Conservation (phyloP, 1,139 yeast species). For the Protomyces inouyei region DNA sequence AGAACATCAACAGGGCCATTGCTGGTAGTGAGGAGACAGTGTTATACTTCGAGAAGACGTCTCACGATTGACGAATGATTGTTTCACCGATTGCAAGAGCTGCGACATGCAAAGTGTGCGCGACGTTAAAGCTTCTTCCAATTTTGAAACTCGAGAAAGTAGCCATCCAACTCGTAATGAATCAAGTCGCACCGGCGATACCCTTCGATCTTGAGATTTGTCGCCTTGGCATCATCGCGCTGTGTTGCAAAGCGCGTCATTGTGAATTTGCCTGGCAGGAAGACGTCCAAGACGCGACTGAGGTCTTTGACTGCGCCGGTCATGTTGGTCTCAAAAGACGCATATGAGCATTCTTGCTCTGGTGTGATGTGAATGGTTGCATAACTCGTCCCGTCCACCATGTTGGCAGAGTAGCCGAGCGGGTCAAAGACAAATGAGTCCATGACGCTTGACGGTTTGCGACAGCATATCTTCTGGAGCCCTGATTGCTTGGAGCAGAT, state of each 20-base stretch:
- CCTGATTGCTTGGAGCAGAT: slow-evolving; percentile 60
- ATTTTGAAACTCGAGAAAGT: slow-evolving; percentile 45
- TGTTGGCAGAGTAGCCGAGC: slow-evolving; percentile 90
- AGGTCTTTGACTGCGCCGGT: slow-evolving; percentile 44
- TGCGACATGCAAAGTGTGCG: too few relatives aligned
- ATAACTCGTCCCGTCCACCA: slow-evolving; percentile 52
- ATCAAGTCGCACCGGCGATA: slow-evolving; percentile 65
- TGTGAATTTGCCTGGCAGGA: slow-evolving; percentile 73
- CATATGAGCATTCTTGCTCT: slow-evolving; percentile 89
- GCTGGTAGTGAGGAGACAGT: too few relatives aligned
- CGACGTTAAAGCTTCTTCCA: slow-evolving; percentile 34
- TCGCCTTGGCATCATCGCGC: slow-evolving; percentile 31
- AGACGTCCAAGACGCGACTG: slow-evolving; percentile 51
- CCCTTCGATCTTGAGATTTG: slow-evolving; percentile 37
- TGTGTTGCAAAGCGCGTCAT: slow-evolving; percentile 57
- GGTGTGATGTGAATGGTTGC: slow-evolving; percentile 94
- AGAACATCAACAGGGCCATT: too few relatives aligned
- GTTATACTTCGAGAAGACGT: too few relatives aligned
- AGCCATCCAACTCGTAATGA: slow-evolving; percentile 62
- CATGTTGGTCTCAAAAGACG: slow-evolving; percentile 88
- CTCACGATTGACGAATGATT: too few relatives aligned
- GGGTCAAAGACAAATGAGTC: slow-evolving; percentile 95
- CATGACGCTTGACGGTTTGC: slow-evolving; percentile 41
- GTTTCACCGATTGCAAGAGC: too few relatives aligned
- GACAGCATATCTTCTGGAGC: slow-evolving; percentile 49